Percentiles rank a stretch among this genome's conserved stretches.
Evolutionary conservation across 2,329 filamentous ascomycete species (phyloP).

Genomic region (Fusarium cyanostomum): DNA sequence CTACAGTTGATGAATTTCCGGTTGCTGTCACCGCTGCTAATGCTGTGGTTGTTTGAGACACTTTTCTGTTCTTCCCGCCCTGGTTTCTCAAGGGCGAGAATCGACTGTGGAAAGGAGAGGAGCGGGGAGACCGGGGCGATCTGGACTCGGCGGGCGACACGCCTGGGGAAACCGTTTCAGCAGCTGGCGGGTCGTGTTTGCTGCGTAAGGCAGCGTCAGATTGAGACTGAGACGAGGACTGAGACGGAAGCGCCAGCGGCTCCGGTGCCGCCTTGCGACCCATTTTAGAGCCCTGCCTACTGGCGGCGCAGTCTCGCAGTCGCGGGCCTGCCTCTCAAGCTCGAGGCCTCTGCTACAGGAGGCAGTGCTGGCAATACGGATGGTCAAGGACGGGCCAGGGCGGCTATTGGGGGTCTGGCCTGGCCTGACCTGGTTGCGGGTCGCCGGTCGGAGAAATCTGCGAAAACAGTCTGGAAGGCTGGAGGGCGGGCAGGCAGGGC

Average conservation of each 20-base stretch:
- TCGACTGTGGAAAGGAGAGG: conserved; percentile 56
- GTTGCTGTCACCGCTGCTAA: conserved; percentile 19
- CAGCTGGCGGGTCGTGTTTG: conserved; percentile 43
- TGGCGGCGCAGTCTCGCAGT: conserved; percentile 39
- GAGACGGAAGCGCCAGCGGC: conserved; percentile 60
- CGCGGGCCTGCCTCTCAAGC: conserved; percentile 38
- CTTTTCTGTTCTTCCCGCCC: conserved; percentile 37
- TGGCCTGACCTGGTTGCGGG: conserved; percentile 8
- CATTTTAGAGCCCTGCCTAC: conserved; percentile 52
- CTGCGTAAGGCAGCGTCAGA: conserved; percentile 51
- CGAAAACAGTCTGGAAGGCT: conserved; percentile 17
- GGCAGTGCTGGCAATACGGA: conserved; percentile 35
- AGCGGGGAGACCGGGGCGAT: conserved; percentile 56
- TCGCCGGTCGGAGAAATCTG: conserved; percentile 8
- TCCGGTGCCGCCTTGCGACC: conserved; percentile 67
- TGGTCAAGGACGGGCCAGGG: conserved; percentile 37
- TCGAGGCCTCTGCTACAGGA: conserved; percentile 29
- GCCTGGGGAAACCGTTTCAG: conserved; percentile 45
- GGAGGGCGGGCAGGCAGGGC: conserved; percentile 3
- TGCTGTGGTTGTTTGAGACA: conserved; percentile 38
- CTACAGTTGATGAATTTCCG: conserved; percentile 5
- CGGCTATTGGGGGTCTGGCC: conserved; percentile 7
- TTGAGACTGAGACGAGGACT: conserved; percentile 37
- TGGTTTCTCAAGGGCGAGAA: conserved; percentile 50
- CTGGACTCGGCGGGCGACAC: conserved; percentile 50